Conservation (phyloP, 305 asterid species). For the Solanum aculeatissimum region DNA sequence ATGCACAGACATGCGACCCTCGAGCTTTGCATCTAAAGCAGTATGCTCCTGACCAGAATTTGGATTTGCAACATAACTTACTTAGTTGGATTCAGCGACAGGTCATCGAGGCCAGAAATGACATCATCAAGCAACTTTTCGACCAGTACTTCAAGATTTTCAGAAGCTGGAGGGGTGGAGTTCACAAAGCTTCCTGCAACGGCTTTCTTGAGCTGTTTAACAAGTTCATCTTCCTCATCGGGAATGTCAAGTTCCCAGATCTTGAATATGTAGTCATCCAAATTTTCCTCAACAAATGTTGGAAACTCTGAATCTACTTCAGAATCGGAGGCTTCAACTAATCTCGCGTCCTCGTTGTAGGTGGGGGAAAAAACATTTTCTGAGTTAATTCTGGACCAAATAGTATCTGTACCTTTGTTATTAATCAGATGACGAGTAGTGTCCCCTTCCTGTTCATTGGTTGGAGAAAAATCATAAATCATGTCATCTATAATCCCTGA, state of each 20-base stretch:
- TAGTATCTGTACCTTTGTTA: slow-evolving; percentile 13
- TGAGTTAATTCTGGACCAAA: slow-evolving; percentile 25
- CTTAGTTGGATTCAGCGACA: slow-evolving; percentile 22
- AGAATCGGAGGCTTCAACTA: slow-evolving; percentile 15
- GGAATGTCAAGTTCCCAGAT: slow-evolving; percentile 58
- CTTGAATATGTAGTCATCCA: slow-evolving; percentile 51
- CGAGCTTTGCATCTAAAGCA: background rate
- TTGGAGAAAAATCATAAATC: slow-evolving; percentile 4
- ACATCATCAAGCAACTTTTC: slow-evolving; percentile 34
- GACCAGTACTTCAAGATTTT: slow-evolving; percentile 12
- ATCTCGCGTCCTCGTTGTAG: slow-evolving; percentile 28
- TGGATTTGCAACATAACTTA: background rate
- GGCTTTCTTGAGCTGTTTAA: slow-evolving; percentile 37
- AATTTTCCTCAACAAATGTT: slow-evolving; percentile 21
- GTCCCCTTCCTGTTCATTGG: slow-evolving; percentile 8
- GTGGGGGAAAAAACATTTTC: slow-evolving; percentile 47
- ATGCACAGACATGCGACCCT: background rate
- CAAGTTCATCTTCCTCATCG: slow-evolving; percentile 39
- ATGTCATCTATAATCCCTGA: slow-evolving; percentile 1
- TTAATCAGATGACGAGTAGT: slow-evolving; percentile 1
- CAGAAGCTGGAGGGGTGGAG: slow-evolving; percentile 12
- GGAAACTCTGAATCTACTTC: slow-evolving; percentile 26
- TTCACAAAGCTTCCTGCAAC: slow-evolving; percentile 21
- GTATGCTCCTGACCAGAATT: background rate
- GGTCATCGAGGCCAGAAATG: slow-evolving; percentile 49